Evolutionary conservation across 1,284 basidiomycete genomes (phyloP), one percentile per base, ranked within the genome.

Genomic region (Baeospora myosura): DNA sequence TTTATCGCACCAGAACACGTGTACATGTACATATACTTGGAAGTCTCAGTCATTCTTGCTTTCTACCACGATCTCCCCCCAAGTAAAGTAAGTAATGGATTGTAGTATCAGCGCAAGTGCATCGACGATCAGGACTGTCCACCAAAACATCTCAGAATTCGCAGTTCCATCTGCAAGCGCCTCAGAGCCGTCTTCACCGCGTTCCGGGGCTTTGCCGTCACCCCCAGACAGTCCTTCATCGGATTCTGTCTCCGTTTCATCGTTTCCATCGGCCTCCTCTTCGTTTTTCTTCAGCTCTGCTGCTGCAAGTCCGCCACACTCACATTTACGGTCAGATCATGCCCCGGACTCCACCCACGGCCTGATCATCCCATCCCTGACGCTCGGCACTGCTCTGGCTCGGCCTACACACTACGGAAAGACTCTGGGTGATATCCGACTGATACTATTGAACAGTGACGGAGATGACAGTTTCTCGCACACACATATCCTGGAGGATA

Each of bases 201-300:
- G 62, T 45, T 71, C 69, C 18, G 66, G 65, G 41, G 55, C 62
- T 2, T 60, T 66, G 28, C 69, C 72, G 21, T 76, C 76, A 3
- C 71, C 74, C 0, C 72, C 75, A 28, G 68, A 72, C 55, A 81
- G 78, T 47, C 78, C 71, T 3, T 33, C 32, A 7, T 33, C 8
- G 12, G 32, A 33, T 17, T 33, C n/a, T n/a, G 72, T 65, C 43
- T 83, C 80, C 2, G 64, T 80, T 34, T 83, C 81, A 1, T 85
- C 81, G 4, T 64, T 83, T 10, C 81, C 81, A 0, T 84, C 81
- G 1, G 74, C 82, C 6, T 73, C 76, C n/a, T 84, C 81, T 1
- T 81, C 79, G 0, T 82, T 81, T 65, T 81, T 85, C 63, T 83
- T 83, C 64, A 82, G 79, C 35, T 82, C 80, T 6, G 76, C 71